These are phyloP conservation scores for Trichoderma brevicompactum DNA, from an alignment of 2,329 filamentous ascomycete genomes.

Conservation along the genomic window DNA sequence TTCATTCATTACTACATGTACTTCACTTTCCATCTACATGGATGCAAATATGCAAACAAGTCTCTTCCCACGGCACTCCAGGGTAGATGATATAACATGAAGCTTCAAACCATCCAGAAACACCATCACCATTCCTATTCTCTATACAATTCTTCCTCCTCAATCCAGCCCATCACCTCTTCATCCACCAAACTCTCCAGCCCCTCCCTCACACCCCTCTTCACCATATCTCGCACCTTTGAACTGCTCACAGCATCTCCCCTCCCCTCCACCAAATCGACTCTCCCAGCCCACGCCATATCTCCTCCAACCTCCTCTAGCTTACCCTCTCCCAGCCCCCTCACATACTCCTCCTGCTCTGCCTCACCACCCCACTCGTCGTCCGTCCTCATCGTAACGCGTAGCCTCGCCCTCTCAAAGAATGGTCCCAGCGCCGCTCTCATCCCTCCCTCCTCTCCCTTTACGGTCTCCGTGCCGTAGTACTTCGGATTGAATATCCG, in stretches of 20 bases:
- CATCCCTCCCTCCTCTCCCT: constrained; percentile 41
- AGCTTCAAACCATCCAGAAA: neutral
- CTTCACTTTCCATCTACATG: neutral
- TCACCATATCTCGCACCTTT: constrained; percentile 62
- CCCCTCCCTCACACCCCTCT: constrained; percentile 49
- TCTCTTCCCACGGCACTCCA: neutral
- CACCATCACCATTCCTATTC: neutral
- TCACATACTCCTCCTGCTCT: constrained; percentile 56
- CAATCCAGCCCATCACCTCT: constrained; percentile 62
- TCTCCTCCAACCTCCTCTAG: constrained; percentile 59
- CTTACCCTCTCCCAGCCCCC: constrained; percentile 51
- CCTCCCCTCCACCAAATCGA: constrained; percentile 61
- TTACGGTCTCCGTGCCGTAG: constrained; percentile 48
- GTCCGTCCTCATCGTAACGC: constrained; percentile 66
- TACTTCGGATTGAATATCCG: constrained; percentile 76
- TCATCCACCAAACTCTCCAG: constrained; percentile 60
- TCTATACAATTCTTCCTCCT: constrained; percentile 59
- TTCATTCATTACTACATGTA: neutral
- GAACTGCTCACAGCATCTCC: constrained; percentile 61
- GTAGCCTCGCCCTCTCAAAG: constrained; percentile 63
- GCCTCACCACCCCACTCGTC: constrained; percentile 60
- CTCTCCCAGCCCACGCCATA: constrained; percentile 60
- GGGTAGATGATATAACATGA: neutral
- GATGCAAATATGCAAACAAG: neutral
- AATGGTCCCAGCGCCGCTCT: constrained; percentile 64